Evolutionary conservation across 2,329 filamentous ascomycete species (phyloP), one percentile per base, ranked within the genome.

Genomic region (Cytospora piceicola): DNA sequence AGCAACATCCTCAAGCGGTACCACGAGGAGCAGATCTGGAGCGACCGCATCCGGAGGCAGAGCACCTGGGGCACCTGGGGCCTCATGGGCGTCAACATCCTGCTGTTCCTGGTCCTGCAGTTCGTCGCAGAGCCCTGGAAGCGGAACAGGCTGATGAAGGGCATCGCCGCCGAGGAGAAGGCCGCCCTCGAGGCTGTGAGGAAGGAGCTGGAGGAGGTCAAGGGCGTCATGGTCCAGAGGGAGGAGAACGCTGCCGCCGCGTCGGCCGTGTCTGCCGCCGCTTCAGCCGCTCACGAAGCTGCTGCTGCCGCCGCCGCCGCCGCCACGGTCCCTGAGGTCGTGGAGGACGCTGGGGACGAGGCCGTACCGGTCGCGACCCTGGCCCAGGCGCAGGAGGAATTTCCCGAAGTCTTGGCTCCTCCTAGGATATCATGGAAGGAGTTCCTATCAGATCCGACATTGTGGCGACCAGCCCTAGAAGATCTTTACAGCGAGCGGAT

Each of bases 21-120:
- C 78, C 95, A 99, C 77, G 95, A 99, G 79, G 95, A 99, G 81
- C 95, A 99, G 80, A 96, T 99, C 64, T 99, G 95, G 95, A 96
- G 92, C 74, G 95, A 99, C 76, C 94, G 96, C 72, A 99, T 99
- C 75, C 85, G 95, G 42, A 85, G 95, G 70, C 97, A 97, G 83
- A 95, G 91, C 76, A 99, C 95, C 0, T 99, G 95, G 95, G 94
- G 96, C 42, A 99, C 95, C 0, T 98, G 96, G 88, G 95, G 94
- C 0, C 81, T 99, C 68, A 99, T 99, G 95, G 94, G 94, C 29
- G 87, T 98, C 73, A 99, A 99, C 75, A 91, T 98, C 36, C 76
- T 98, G 68, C 79, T 99, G 56, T 92, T 99, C 74, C 78, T 99
- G 61, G 84, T 94, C 22, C 88, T 96, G 71, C 90, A 97, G 78